phyloP scores from a whole-genome alignment of 2,329 filamentous ascomycete species.

The Phymatotrichopsis omnivora region DNA sequence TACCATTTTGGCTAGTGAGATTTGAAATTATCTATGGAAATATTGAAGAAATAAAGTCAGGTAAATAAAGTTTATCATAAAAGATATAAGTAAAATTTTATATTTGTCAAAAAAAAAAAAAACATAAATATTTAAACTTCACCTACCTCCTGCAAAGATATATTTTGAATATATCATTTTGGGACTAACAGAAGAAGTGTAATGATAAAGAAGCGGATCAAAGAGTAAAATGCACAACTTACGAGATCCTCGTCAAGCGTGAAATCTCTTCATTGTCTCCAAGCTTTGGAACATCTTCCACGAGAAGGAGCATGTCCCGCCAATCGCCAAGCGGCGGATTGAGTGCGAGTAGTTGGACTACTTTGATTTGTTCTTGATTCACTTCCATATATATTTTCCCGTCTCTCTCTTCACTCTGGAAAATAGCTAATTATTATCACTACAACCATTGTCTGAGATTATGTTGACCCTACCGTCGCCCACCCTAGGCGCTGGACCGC shows the following conservation, averaged over 20 bases:
- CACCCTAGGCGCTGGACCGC: constrained; percentile 70
- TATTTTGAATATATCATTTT: neutral
- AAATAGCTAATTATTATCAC: constrained; percentile 3
- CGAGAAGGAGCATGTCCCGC: constrained; percentile 50
- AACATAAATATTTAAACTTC: too few species aligned
- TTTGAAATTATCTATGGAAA: too few species aligned
- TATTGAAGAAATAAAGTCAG: too few species aligned
- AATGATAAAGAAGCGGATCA: constrained; percentile 57
- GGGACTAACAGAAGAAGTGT: constrained; percentile 29
- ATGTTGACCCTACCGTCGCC: constrained; percentile 65
- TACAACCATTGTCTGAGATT: constrained; percentile 62
- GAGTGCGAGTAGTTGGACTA: constrained; percentile 55
- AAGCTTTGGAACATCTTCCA: constrained; percentile 59
- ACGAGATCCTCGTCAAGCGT: constrained; percentile 51
- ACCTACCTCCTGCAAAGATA: neutral
- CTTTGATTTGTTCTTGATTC: constrained; percentile 60
- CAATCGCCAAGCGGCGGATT: constrained; percentile 51
- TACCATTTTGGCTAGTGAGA: too few species aligned
- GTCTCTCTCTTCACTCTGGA: neutral
- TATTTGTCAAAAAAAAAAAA: too few species aligned
- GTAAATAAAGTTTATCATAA: too few species aligned
- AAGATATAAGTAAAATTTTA: too few species aligned
- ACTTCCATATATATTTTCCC: constrained; percentile 40
- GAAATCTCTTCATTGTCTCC: constrained; percentile 55
- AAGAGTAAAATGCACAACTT: constrained; percentile 49